phyloP scores from a whole-genome alignment of 331 rosid genomes.

The Cucumis variabilis region DNA sequence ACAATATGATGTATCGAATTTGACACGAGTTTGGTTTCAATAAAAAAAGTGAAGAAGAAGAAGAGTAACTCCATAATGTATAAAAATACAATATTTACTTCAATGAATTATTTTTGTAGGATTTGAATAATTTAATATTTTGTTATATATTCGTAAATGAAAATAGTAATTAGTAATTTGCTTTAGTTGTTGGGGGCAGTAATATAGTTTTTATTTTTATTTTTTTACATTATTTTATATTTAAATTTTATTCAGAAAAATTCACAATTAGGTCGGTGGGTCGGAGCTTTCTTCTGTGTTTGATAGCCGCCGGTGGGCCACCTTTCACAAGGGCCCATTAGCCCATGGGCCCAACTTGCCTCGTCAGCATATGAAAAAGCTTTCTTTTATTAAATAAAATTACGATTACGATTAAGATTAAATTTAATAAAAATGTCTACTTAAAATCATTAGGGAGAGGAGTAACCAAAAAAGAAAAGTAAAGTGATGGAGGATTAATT shows the following conservation, averaged over 20 bases:
- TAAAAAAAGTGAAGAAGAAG: too few species aligned
- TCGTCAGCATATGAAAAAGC: not conserved
- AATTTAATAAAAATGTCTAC: too few species aligned
- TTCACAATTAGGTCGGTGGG: conserved; percentile 14
- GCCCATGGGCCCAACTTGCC: not conserved
- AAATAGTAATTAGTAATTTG: not conserved
- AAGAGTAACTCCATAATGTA: too few species aligned
- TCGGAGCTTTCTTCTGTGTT: conserved; percentile 5
- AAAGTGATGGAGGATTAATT: too few species aligned
- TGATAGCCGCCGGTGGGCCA: conserved; percentile 20
- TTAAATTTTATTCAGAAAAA: not conserved
- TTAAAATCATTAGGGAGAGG: not conserved
- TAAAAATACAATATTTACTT: too few species aligned
- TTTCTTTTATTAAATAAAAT: not conserved
- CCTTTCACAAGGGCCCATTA: not conserved
- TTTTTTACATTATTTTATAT: not conserved
- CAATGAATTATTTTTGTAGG: too few species aligned
- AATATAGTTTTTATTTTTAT: not conserved
- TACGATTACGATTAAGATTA: too few species aligned
- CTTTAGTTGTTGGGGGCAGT: conserved; percentile 10
- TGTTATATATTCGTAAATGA: too few species aligned
- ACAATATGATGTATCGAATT: too few species aligned
- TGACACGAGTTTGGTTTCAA: too few species aligned
- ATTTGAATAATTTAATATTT: too few species aligned
- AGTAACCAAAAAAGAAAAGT: too few species aligned